Conservation (phyloP, 257 asterid species). For the Verbena officinalis region DNA sequence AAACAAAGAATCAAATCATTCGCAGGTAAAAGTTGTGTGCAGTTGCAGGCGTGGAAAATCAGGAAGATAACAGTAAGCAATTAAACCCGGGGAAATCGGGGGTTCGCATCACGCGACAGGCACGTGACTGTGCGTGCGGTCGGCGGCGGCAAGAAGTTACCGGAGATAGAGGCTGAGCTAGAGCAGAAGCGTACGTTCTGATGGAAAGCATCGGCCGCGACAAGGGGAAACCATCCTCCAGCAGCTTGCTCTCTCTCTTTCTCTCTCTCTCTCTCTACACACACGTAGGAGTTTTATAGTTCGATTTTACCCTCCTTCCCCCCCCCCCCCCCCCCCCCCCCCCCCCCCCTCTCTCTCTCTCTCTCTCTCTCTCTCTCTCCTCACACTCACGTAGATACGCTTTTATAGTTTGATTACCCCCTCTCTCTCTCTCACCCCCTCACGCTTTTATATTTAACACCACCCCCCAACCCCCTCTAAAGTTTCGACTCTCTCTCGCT, state of each 20-base stretch:
- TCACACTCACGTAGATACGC: too few relatives aligned
- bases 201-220: conserved; percentile 10
- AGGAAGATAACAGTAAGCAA: neutral
- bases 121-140: neutral
- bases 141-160: conserved; percentile 26
- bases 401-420: too few relatives aligned
- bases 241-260: conserved; percentile 18
- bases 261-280: neutral
- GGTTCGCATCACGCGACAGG: neutral
- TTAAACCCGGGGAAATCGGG: neutral
- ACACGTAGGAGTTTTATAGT: too few relatives aligned
- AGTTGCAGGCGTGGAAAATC: conserved; percentile 13
- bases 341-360: conserved; percentile 3
- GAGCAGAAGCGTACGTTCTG: neutral
- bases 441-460: too few relatives aligned
- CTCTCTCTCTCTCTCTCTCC: neutral
- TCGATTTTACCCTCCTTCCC: too few relatives aligned
- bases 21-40: neutral
- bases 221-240: conserved; percentile 5
- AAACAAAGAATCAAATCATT: neutral
- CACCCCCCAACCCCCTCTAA: too few relatives aligned
- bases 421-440: too few relatives aligned
- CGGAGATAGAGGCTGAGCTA: conserved; percentile 23
- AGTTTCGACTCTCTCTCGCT: too few relatives aligned
- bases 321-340: too few relatives aligned